These are phyloP conservation scores for Pachyrhizus erosus DNA, from an alignment of 306 rosid genomes.

Conservation along the genomic window DNA sequence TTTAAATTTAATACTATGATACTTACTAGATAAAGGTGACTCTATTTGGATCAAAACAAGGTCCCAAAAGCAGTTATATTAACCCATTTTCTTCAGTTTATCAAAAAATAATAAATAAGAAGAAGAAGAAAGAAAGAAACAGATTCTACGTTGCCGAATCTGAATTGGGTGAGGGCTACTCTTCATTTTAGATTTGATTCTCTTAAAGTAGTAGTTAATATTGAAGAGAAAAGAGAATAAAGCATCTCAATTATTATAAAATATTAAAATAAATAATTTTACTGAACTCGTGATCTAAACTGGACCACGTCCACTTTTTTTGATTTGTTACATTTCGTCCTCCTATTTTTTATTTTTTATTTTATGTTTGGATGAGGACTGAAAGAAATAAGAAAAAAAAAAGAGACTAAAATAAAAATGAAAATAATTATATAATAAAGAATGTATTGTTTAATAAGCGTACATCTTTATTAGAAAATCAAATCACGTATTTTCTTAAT, in stretches of 20 bases:
- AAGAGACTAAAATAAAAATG: no score
- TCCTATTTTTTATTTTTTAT: no score
- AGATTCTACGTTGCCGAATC: no score
- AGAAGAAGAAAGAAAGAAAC: no score
- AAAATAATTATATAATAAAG: no score
- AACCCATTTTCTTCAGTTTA: no score
- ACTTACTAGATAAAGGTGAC: not conserved
- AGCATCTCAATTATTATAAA: not conserved
- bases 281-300: not conserved
- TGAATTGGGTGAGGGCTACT: no score
- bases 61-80: not conserved
- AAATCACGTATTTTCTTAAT: not conserved
- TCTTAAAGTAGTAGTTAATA: not conserved
- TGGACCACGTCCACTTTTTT: not conserved
- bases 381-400: not conserved
- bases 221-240: no score
- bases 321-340: not conserved
- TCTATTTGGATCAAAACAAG: not conserved
- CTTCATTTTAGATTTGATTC: not conserved
- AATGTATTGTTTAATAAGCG: not conserved
- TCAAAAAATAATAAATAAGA: no score
- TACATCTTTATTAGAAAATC: no score
- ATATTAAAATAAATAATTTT: no score
- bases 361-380: not conserved
- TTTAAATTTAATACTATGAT: no score